Percentiles rank a stretch among this genome's conserved stretches.
Conservation (phyloP, 495 filamentous ascomycete species). For the Tuber brumale region DNA sequence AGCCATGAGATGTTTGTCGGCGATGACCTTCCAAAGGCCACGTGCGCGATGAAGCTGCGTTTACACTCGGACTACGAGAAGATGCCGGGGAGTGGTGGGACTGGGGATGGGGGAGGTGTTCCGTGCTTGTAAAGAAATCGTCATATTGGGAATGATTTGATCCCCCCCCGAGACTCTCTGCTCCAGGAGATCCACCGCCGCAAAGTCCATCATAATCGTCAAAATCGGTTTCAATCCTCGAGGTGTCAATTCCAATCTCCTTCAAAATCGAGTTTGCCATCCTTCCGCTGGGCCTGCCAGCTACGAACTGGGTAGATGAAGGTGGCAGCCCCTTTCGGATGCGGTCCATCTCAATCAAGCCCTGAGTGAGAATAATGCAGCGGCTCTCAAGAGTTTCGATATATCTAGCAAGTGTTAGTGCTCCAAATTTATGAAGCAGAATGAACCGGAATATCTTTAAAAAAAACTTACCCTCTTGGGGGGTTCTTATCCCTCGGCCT, state of each 20-base stretch:
- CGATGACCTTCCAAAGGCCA: background rate
- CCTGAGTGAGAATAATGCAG: slow-evolving; percentile 31
- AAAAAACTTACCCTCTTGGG: slow-evolving; percentile 54
- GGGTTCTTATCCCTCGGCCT: slow-evolving; percentile 59
- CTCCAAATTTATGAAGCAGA: slow-evolving; percentile 8
- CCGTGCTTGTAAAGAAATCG: background rate
- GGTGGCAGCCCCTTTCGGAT: slow-evolving; percentile 29
- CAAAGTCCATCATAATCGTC: slow-evolving; percentile 27
- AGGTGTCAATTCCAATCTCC: slow-evolving; percentile 35
- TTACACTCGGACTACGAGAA: background rate
- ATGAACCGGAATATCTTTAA: slow-evolving; percentile 7
- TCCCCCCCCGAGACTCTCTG: background rate
- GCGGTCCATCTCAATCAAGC: slow-evolving; percentile 31
- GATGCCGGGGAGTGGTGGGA: slow-evolving; percentile 3
- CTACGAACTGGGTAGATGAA: slow-evolving; percentile 16
- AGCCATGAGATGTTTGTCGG: background rate
- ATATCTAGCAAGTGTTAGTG: slow-evolving; percentile 11
- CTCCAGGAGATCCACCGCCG: background rate
- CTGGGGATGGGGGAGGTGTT: background rate
- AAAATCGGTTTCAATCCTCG: slow-evolving; percentile 32
- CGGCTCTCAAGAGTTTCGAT: slow-evolving; percentile 36
- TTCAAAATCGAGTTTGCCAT: slow-evolving; percentile 34
- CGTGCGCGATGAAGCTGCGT: slow-evolving; percentile 1
- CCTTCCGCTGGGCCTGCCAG: slow-evolving; percentile 27
- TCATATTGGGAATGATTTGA: slow-evolving; percentile 3